These are phyloP conservation scores for Protomyces gravidus DNA, from an alignment of 1,139 yeast species.

Conservation along the genomic window DNA sequence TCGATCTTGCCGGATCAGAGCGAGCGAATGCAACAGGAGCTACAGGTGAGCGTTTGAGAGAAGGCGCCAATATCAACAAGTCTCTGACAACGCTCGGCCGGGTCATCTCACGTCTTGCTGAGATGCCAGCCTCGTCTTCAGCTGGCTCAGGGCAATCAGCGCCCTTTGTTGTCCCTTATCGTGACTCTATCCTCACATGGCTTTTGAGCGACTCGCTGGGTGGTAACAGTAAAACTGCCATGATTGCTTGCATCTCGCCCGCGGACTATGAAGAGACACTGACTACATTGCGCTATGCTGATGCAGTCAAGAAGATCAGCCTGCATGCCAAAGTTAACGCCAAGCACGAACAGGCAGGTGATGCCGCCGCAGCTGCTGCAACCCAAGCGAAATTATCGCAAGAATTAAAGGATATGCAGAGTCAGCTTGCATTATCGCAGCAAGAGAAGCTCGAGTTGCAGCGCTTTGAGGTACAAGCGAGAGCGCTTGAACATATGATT, in stretches of 20 bases:
- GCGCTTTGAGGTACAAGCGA: slow-evolving; percentile 15
- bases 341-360: slow-evolving; percentile 2
- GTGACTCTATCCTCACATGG: slow-evolving; percentile 55
- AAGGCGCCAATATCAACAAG: slow-evolving; percentile 70
- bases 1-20: slow-evolving; percentile 80
- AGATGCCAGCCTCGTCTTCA: slow-evolving; percentile 30
- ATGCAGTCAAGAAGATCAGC: slow-evolving; percentile 63
- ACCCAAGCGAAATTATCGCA: slow-evolving; percentile 4
- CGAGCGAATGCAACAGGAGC: slow-evolving; percentile 61
- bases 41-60: slow-evolving; percentile 60
- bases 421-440: slow-evolving; percentile 17
- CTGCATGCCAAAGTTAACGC: slow-evolving; percentile 54
- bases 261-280: slow-evolving; percentile 69
- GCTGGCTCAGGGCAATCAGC: slow-evolving; percentile 25
- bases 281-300: slow-evolving; percentile 70
- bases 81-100: slow-evolving; percentile 71
- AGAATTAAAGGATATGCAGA: slow-evolving; percentile 25
- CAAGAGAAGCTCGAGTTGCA: slow-evolving; percentile 21
- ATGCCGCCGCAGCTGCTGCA: not conserved
- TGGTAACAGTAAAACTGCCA: slow-evolving; percentile 67
- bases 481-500: slow-evolving; percentile 15
- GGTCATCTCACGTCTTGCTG: slow-evolving; percentile 60
- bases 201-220: slow-evolving; percentile 64
- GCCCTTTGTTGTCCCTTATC: slow-evolving; percentile 33
- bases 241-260: slow-evolving; percentile 73